A percentile compares a stretch with the other conserved stretches of the same genome.
phyloP scores from a whole-genome alignment of 257 asterid genomes.

The Solanum rostratum region DNA sequence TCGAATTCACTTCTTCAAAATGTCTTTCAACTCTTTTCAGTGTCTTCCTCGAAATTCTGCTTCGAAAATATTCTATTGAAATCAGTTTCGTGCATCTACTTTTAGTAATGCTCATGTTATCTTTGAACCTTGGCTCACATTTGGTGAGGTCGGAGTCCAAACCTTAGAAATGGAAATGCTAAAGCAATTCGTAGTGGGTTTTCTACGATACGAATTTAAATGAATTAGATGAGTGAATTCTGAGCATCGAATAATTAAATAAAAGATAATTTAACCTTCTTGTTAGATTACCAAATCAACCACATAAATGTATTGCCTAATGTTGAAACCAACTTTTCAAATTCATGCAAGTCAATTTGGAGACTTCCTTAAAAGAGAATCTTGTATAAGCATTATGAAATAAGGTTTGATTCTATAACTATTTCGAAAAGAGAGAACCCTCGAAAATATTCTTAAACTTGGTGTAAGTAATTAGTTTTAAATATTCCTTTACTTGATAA shows the following conservation, averaged over 20 bases:
- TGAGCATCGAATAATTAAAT: not conserved
- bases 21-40: not conserved
- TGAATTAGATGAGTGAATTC: not conserved
- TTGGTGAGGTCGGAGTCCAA: not conserved
- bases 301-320: not conserved
- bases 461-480: too few relatives aligned
- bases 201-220: rapidly evolving
- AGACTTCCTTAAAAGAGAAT: not conserved
- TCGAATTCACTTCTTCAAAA: not conserved
- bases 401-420: too few relatives aligned
- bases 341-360: not conserved
- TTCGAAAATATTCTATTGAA: not conserved
- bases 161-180: not conserved
- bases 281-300: too few relatives aligned
- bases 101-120: too few relatives aligned
- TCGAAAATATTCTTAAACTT: too few relatives aligned
- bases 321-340: too few relatives aligned
- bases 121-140: too few relatives aligned
- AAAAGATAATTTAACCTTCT: not conserved
- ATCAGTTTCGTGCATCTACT: too few relatives aligned
- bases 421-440: too few relatives aligned
- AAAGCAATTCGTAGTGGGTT: not conserved
- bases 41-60: not conserved
- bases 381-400: too few relatives aligned
- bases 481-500: too few relatives aligned